Evolutionary conservation across 441 rosid genomes (phyloP), one percentile per base, ranked within the genome.

Genomic region (Populus trichocarpa): DNA sequence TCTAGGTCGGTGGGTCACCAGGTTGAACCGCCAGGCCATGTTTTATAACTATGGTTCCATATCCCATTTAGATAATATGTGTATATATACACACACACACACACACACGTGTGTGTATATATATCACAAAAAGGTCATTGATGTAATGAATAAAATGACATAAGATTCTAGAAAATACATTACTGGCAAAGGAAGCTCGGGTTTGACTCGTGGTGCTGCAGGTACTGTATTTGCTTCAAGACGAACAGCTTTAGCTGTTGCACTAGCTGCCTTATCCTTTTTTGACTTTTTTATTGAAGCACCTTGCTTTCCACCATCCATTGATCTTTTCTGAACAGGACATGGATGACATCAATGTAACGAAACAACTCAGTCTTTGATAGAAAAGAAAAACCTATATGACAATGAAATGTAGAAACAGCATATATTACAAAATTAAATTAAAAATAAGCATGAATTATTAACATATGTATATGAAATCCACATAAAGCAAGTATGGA

Each of bases 131-230:
- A 9, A 22, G 2, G 13, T 2, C 12, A 22, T 61, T 22, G 28
- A 61, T 22, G 28, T 61, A 42, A 25, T 25, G 20, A 65, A 77
- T 75, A 38, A 78, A 83, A 73, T 25, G 76, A 73, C 74, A 75
- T 9, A 79, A 72, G 85, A 72, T 81, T 74, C 77, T 73, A 82
- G 83, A 74, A 80, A 84, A 81, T 97, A 95, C 98, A 90, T 91
- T 85, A 90, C 84, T 70, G 99, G 98, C 87, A 93, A 86, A 86
- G 97, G 80, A 84, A 97, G 99, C 90, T 93, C 98, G 11, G 98
- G 79, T 86, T 97, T 97, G 78, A 93, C 98, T 79, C 93, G 88
- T 32, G 97, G 97, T 3, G 93, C 96, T 1, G 81, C 36, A 20
- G 93, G 69, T 36, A 81, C 85, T n/a, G 87, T 61, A 83, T 74